Conservation (phyloP, 2,329 filamentous ascomycete genomes). For the Fusarium verrucosum region DNA sequence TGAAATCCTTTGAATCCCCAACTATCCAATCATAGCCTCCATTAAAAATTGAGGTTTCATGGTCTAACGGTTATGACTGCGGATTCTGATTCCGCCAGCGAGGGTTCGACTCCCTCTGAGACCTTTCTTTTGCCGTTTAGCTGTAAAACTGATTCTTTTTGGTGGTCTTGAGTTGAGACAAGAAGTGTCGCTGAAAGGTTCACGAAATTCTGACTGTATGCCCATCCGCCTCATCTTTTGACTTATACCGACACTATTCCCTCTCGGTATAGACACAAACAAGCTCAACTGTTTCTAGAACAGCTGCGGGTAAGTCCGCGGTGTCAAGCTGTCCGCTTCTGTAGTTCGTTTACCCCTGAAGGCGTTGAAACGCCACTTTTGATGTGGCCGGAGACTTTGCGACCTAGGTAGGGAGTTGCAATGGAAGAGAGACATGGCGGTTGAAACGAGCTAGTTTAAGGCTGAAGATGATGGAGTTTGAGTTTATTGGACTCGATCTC, state of each 20-base stretch:
- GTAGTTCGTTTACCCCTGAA: background rate
- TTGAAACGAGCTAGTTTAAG: background rate
- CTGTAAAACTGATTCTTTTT: background rate
- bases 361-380: background rate
- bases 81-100: background rate
- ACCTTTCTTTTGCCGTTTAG: background rate
- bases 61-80: background rate
- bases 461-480: background rate
- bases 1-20: no score
- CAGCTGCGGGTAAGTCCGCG: background rate
- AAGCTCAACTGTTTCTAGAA: background rate
- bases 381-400: background rate
- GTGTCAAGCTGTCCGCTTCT: background rate
- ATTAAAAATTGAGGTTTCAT: background rate
- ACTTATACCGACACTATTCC: background rate
- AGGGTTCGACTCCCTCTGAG: background rate
- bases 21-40: no score
- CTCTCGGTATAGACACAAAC: background rate
- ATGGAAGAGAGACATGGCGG: background rate
- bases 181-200: background rate
- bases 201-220: background rate
- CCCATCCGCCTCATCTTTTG: background rate
- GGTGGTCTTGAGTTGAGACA: no score
- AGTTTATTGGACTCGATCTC: background rate
- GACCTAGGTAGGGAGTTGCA: slow-evolving; percentile 1